A percentile compares a stretch with the other conserved stretches of the same genome.
These are phyloP conservation scores for Catenaria anguillulae DNA, from an alignment of 371 early-diverging fungal species.

Conservation along the genomic window DNA sequence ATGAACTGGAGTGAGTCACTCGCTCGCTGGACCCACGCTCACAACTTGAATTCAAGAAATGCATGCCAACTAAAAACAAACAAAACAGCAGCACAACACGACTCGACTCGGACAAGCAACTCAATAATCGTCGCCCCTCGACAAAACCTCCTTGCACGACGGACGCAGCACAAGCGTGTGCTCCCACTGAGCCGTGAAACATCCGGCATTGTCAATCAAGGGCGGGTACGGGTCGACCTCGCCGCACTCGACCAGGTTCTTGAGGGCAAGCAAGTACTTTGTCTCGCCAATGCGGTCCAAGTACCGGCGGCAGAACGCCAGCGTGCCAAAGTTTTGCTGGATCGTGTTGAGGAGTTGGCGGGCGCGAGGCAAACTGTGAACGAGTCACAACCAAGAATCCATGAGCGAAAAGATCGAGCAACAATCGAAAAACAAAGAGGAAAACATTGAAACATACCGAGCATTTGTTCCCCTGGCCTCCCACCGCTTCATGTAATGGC, in stretches of 20 bases:
- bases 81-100: no score
- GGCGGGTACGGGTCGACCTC: constrained; percentile 90
- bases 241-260: constrained; percentile 72
- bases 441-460: no score
- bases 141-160: constrained; percentile 69
- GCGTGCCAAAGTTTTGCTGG: constrained; percentile 84
- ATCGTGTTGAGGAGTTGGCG: constrained; percentile 77
- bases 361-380: constrained; percentile 61
- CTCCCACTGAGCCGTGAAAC: constrained; percentile 96
- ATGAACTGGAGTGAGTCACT: no score
- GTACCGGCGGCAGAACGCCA: constrained; percentile 97
- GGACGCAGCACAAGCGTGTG: constrained; percentile 90
- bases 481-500: constrained; percentile 74
- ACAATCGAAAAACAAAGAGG: no score
- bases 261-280: constrained; percentile 69
- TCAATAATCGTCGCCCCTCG: constrained; percentile 45
- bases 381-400: no score
- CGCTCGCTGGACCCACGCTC: no score
- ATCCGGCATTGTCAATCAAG: constrained; percentile 76
- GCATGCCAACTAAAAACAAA: no score
- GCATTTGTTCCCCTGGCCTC: no score
- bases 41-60: no score
- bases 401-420: no score
- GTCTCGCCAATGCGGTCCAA: constrained; percentile 82
- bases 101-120: no score